A percentile compares a stretch with the other conserved stretches of the same genome.
Evolutionary conservation across 169 alveolate species (phyloP).

Genomic region (Plasmodium knowlesi): DNA sequence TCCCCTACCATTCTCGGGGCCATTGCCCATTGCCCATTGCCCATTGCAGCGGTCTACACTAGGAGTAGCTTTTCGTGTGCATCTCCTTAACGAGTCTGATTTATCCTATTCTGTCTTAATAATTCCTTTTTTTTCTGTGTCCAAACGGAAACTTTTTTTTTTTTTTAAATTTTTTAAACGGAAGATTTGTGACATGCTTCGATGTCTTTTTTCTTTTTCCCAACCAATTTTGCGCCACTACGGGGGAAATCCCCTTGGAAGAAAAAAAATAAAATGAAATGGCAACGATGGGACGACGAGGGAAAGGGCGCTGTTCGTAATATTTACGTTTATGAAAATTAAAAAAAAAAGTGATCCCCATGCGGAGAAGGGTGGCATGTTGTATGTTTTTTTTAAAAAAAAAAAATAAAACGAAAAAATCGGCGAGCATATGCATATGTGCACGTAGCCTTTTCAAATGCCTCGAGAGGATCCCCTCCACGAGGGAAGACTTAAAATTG

Average conservation of each 20-base stretch:
- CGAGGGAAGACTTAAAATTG: neutral
- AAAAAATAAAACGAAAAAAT: neutral
- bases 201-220: neutral
- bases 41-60: neutral
- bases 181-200: neutral
- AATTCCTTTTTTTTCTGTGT: slow-evolving; percentile 2
- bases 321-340: neutral
- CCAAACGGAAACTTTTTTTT: neutral
- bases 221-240: neutral
- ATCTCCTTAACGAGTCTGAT: neutral
- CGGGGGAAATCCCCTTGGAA: neutral
- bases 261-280: neutral
- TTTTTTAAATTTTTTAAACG: neutral
- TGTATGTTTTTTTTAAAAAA: neutral
- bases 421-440: neutral
- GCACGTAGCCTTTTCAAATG: neutral
- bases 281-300: neutral
- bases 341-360: neutral
- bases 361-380: neutral
- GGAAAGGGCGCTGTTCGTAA: neutral
- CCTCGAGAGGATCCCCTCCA: neutral
- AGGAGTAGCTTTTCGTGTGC: neutral
- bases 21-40: no score
- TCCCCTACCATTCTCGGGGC: neutral
- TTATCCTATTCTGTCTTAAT: neutral